Evolutionary conservation across 2,329 filamentous ascomycete genomes (phyloP).

Genomic region (Hortaea werneckii): DNA sequence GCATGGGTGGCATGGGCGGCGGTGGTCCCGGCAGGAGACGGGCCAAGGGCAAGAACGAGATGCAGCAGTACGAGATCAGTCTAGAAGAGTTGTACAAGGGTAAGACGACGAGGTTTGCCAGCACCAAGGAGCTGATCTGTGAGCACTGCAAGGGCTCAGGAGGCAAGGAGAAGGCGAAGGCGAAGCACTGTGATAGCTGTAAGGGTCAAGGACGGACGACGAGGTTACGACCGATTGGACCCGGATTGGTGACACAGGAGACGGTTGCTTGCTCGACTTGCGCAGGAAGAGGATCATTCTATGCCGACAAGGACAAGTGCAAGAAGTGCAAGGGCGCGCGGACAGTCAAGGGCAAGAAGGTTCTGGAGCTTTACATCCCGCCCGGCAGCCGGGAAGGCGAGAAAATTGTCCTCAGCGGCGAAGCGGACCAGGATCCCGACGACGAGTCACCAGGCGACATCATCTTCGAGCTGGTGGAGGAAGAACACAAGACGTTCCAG

Average conservation of each 20-base stretch:
- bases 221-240: conserved; percentile 71
- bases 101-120: conserved; percentile 93
- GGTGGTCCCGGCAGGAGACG: conserved; percentile 20
- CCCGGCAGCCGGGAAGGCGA: conserved; percentile 72
- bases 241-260: conserved; percentile 74
- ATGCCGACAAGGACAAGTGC: conserved; percentile 93
- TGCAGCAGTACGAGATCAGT: conserved; percentile 82
- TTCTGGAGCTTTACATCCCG: conserved; percentile 91
- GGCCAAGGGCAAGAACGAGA: conserved; percentile 66
- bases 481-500: conserved; percentile 69
- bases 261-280: conserved; percentile 74
- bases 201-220: conserved; percentile 67
- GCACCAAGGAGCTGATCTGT: conserved; percentile 89
- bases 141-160: conserved; percentile 77
- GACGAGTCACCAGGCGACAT: conserved; percentile 88
- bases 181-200: conserved; percentile 73
- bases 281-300: conserved; percentile 73
- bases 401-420: conserved; percentile 78
- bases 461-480: conserved; percentile 76
- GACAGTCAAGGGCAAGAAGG: conserved; percentile 80
- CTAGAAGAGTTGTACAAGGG: conserved; percentile 97
- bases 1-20: conserved; percentile 35
- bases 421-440: conserved; percentile 85
- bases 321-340: conserved; percentile 97
- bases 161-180: conserved; percentile 84